These are phyloP conservation scores for Fusarium penzigii DNA, from an alignment of 2,329 filamentous ascomycete species.

Conservation along the genomic window DNA sequence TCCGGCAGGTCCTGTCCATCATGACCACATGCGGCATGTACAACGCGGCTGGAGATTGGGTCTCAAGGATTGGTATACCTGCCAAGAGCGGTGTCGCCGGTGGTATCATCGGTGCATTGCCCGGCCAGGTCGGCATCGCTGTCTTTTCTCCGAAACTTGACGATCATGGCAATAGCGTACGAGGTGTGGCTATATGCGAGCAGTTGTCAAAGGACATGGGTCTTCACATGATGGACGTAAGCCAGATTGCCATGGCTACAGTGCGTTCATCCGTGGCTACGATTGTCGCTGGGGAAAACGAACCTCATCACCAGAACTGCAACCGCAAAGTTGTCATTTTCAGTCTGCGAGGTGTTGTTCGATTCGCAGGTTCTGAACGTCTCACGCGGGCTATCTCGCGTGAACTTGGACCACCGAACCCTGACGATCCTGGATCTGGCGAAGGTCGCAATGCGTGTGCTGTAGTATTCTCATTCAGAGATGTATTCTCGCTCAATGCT, in stretches of 20 bases:
- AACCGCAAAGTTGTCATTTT: slow-evolving; percentile 34
- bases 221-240: slow-evolving; percentile 38
- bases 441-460: slow-evolving; percentile 29
- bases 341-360: slow-evolving; percentile 34
- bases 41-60: slow-evolving; percentile 41
- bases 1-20: slow-evolving; percentile 41
- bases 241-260: slow-evolving; percentile 33
- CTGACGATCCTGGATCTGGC: slow-evolving; percentile 29
- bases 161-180: slow-evolving; percentile 35
- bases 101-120: slow-evolving; percentile 35
- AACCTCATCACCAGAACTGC: slow-evolving; percentile 29
- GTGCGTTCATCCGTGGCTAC: slow-evolving; percentile 33
- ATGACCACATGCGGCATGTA: slow-evolving; percentile 47
- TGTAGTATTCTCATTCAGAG: slow-evolving; percentile 34
- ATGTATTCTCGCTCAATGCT: slow-evolving; percentile 33
- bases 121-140: slow-evolving; percentile 34
- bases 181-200: slow-evolving; percentile 35
- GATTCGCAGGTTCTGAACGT: slow-evolving; percentile 36
- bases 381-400: slow-evolving; percentile 32
- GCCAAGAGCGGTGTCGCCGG: slow-evolving; percentile 40
- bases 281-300: slow-evolving; percentile 27
- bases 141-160: slow-evolving; percentile 35
- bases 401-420: slow-evolving; percentile 26
- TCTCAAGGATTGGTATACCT: slow-evolving; percentile 40
- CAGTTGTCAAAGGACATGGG: slow-evolving; percentile 35